phyloP scores from a whole-genome alignment of 495 filamentous ascomycete species.

The Penicillium paxilli region DNA sequence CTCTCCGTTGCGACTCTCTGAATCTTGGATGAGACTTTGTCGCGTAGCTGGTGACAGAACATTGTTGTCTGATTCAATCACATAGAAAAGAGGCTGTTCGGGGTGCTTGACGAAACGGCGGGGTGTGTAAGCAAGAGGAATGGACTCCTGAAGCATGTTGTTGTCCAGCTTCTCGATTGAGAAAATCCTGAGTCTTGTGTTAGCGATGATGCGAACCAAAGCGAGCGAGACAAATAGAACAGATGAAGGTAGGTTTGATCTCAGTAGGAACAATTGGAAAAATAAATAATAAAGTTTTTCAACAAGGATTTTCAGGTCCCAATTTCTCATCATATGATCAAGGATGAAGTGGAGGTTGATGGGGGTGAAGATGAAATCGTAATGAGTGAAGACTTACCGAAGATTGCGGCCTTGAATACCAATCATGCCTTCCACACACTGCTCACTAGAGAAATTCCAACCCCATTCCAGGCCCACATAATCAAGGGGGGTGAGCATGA shows the following conservation, averaged over 20 bases:
- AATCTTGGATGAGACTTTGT: slow-evolving; percentile 65
- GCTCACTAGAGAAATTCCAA: slow-evolving; percentile 93
- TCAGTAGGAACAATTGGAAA: slow-evolving; percentile 81
- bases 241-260: slow-evolving; percentile 20
- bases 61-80: slow-evolving; percentile 90
- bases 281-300: slow-evolving; percentile 50
- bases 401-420: slow-evolving; percentile 90
- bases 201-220: slow-evolving; percentile 22
- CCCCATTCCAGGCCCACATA: slow-evolving; percentile 89
- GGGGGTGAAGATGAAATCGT: not conserved
- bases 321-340: slow-evolving; percentile 68
- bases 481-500: slow-evolving; percentile 88
- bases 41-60: slow-evolving; percentile 76
- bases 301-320: slow-evolving; percentile 50
- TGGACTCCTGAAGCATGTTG: slow-evolving; percentile 84
- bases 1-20: slow-evolving; percentile 67
- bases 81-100: slow-evolving; percentile 85
- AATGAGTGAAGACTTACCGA: slow-evolving; percentile 59
- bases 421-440: slow-evolving; percentile 92
- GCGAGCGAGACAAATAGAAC: not conserved
- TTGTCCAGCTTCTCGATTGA: slow-evolving; percentile 82
- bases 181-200: slow-evolving; percentile 70
- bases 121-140: slow-evolving; percentile 87
- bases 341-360: not conserved
- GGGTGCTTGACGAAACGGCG: slow-evolving; percentile 85